Evolutionary conservation across 345 rosid species (phyloP).

Genomic region (Kernera saxatilis): DNA sequence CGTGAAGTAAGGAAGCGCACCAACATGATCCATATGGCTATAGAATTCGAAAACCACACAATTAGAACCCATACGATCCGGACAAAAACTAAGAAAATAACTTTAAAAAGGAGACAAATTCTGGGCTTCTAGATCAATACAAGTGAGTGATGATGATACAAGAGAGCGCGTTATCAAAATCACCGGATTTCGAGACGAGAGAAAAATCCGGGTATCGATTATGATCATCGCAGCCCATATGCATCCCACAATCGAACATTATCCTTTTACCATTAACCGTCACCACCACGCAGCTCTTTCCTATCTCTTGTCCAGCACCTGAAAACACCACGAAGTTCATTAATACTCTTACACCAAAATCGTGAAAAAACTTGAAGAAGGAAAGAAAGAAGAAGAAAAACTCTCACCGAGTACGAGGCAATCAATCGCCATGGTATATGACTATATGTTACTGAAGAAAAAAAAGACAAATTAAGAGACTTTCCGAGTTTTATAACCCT

Average conservation of each 20-base stretch:
- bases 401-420: constrained; percentile 67
- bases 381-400: background rate
- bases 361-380: background rate
- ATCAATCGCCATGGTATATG: constrained; percentile 60
- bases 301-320: constrained; percentile 98
- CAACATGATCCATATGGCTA: constrained; percentile 93
- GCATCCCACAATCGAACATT: constrained; percentile 99
- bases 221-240: constrained; percentile 81
- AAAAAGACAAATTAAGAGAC: background rate
- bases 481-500: background rate
- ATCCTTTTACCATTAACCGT: constrained; percentile 72
- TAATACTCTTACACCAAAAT: background rate
- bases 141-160: constrained; percentile 90
- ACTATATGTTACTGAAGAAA: background rate
- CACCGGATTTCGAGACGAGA: constrained; percentile 46
- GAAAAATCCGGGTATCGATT: constrained; percentile 92
- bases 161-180: constrained; percentile 48
- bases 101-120: background rate
- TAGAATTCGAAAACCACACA: background rate
- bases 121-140: constrained; percentile 26
- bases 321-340: background rate
- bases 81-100: background rate
- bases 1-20: constrained; percentile 92
- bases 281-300: constrained; percentile 95
- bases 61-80: background rate